Evolutionary conservation across 345 rosid species (phyloP), one percentile per base, ranked within the genome.

Genomic region (Lagerstroemia speciosa): DNA sequence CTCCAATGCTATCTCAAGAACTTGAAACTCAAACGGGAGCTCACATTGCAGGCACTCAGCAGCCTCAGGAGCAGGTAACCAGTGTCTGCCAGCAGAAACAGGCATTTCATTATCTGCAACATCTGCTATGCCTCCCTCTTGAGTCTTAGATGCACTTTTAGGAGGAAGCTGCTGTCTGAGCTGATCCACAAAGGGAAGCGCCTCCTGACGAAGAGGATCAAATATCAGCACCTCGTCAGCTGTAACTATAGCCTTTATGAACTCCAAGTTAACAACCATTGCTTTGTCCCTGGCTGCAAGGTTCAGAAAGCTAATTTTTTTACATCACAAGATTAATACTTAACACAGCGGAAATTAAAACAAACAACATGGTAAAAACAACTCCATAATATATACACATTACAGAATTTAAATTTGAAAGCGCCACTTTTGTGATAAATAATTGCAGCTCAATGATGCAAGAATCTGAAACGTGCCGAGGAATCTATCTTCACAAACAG

Each of bases 21-120:
- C 96, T 78, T 89, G 95, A 82, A 94, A 86, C 77, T 91, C 99
- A 68, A 94, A 94, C 15, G 95, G 97, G 67, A 91, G 98, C 77
- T 91, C 96, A 70, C 83, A 73, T 67, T 89, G 95, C 66, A 85
- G 75, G 15, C 97, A 88, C 73, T 91, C 97, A 46, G 46, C 85
- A 26, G 87, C 89, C 76, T 91, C 96, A 0, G 87, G 87, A 68
- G 81, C 73, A 69, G 86, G 89, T 60, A 78, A 41, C 85, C 86
- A 79, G 17, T 69, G 85, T 31, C 78, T 79, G 46, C 80, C 80
- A 0, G 76, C 63, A 55, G 89, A 72, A 74, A 75, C 80, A 40
- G 74, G 85, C 69, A 76, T 71, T 72, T 80, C 87, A 67, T 66
- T 62, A 52, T 76, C 86, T 68, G 62, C 80, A 52, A 52, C 67